A percentile compares a stretch with the other conserved stretches of the same genome.
These are phyloP conservation scores for Pythium sukuiense DNA, from an alignment of 352 stramenopile genomes.

Conservation along the genomic window DNA sequence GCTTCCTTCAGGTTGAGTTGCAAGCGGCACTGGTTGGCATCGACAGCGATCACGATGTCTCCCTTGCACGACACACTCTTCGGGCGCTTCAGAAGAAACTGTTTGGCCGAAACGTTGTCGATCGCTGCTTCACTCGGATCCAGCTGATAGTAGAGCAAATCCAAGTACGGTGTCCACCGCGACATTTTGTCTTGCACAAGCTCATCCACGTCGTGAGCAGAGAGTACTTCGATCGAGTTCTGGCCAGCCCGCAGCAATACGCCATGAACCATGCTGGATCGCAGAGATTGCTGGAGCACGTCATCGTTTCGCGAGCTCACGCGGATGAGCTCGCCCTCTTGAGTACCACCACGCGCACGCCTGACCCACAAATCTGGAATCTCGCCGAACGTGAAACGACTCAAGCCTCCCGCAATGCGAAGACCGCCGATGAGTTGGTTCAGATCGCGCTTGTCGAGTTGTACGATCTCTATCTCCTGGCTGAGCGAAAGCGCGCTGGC, in stretches of 20 bases:
- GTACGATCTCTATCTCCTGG: constrained; percentile 38
- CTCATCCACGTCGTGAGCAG: constrained; percentile 54
- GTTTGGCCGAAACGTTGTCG: constrained; percentile 46
- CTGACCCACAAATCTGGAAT: constrained; percentile 57
- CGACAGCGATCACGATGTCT: constrained; percentile 65
- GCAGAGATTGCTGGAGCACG: constrained; percentile 57
- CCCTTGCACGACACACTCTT: constrained; percentile 34
- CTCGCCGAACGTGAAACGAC: constrained; percentile 66
- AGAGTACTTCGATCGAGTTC: constrained; percentile 35
- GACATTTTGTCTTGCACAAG: constrained; percentile 38
- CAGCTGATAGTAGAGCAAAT: constrained; percentile 63
- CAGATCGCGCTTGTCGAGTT: constrained; percentile 54
- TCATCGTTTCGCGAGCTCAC: constrained; percentile 60
- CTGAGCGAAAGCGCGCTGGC: constrained; percentile 47
- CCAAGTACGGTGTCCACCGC: constrained; percentile 58
- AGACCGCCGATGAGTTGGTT: constrained; percentile 43
- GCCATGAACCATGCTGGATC: constrained; percentile 60
- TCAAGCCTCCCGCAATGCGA: constrained; percentile 26
- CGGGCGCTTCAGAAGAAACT: constrained; percentile 47
- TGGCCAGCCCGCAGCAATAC: constrained; percentile 47
- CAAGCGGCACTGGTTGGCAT: constrained; percentile 48
- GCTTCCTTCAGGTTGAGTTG: constrained; percentile 64
- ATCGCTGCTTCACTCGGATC: constrained; percentile 24
- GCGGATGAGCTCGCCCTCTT: constrained; percentile 42
- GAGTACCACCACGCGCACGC: constrained; percentile 34